Evolutionary conservation across 1,284 basidiomycete genomes (phyloP).

Genomic region (Boletellus deceptivus): DNA sequence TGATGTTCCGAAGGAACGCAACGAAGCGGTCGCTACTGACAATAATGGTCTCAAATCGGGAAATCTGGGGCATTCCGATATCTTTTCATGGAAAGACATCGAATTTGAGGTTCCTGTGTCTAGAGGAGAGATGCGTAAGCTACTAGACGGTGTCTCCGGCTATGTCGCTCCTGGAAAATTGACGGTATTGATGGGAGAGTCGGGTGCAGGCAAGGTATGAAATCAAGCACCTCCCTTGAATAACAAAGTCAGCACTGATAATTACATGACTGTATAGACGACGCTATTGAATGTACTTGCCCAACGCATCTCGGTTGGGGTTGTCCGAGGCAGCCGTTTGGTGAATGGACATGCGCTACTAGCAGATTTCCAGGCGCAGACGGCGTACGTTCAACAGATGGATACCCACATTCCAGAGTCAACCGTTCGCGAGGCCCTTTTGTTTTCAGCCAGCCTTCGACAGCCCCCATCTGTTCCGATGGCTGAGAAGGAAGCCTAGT

Average conservation of each 20-base stretch:
- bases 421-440: constrained; percentile 81
- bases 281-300: constrained; percentile 83
- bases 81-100: constrained; percentile 61
- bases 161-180: constrained; percentile 80
- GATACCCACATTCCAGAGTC: constrained; percentile 68
- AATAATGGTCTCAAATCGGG: constrained; percentile 20
- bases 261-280: constrained; percentile 44
- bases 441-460: constrained; percentile 79
- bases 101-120: constrained; percentile 41
- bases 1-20: too few relatives aligned
- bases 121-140: constrained; percentile 51
- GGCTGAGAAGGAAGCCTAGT: constrained; percentile 78
- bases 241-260: neutral
- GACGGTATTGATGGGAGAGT: constrained; percentile 75
- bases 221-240: neutral
- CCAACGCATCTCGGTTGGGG: constrained; percentile 68
- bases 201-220: constrained; percentile 68
- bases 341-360: constrained; percentile 75
- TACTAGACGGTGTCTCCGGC: constrained; percentile 79
- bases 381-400: constrained; percentile 74
- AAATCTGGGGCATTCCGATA: constrained; percentile 37
- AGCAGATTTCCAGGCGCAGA: constrained; percentile 68
- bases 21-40: neutral
- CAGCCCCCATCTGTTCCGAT: constrained; percentile 67
- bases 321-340: constrained; percentile 69